Base-by-base conservation (phyloP, 495 filamentous ascomycete genomes). In the Neurospora sp. region DNA sequence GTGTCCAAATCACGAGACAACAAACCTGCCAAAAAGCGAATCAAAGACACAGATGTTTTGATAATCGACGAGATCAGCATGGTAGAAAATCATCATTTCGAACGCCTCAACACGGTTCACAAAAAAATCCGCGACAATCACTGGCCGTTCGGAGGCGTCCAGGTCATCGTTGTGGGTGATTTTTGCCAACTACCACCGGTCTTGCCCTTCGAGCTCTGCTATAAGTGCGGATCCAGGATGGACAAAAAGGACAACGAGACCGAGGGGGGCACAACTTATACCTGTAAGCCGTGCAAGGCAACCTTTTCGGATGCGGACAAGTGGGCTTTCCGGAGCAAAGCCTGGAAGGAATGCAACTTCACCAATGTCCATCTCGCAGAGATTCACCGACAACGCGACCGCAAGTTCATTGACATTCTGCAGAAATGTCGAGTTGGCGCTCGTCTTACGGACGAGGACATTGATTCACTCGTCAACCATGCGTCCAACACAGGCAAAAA, bases 181-280 rank as follows among this genome's bases (percentile, higher is more conserved):
- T 99, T 98, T 80, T 98, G 96, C 79, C 96, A 99, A 78, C 81
- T 99, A 18, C 94, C 96, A 0, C 95, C 95, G 0, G 94, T 99
- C 12, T 93, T 92, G 35, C 94, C 96, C 7, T 87, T 86, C 88
- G 37, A 93, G 88, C 76, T 96, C 92, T 85, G 91, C 89, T 39
- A 97, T 90, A 71, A 87, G 88, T 83, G 95, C 89, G 73, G 89
- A 87, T 77, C 91, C 89, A 76, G 92, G 88, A 11, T 14, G 2
- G 39, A 75, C 16, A 31, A 54, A 10, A 8, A 92, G 89, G 83
- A 14, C 12, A 3, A 90, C 89, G 27, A n/a, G 12, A n/a, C 5
- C 41, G 18, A 44, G 16, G 8, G 11, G 14, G 11, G 11, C 11
- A 90, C 78, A 88, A 93, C 79, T 88, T 92, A 76, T 86, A 83